These are phyloP conservation scores for Saitozyma sp. DNA, from an alignment of 768 basidiomycete genomes.

Conservation along the genomic window DNA sequence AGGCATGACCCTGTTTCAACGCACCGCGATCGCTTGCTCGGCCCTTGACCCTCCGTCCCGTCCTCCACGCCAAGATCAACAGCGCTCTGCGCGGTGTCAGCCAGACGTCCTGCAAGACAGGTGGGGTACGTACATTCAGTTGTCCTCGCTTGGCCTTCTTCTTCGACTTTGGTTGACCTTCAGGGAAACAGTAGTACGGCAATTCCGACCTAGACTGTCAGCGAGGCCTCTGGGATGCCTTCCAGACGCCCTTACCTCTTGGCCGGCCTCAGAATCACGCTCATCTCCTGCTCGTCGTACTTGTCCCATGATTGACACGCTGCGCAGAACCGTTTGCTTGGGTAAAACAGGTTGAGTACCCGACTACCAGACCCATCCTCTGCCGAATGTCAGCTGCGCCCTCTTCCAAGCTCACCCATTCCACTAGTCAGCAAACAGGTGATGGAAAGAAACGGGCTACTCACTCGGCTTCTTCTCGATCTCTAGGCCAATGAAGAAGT, in stretches of 20 bases:
- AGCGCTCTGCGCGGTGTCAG: slow-evolving; percentile 14
- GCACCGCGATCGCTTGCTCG: slow-evolving; percentile 43
- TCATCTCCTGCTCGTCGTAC: slow-evolving; percentile 88
- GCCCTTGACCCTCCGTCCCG: slow-evolving; percentile 32
- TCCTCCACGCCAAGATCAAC: slow-evolving; percentile 29
- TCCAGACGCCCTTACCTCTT: slow-evolving; percentile 65
- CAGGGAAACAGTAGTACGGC: slow-evolving; percentile 45
- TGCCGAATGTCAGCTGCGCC: slow-evolving; percentile 50
- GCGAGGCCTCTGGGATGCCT: background rate
- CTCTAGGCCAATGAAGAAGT: slow-evolving; percentile 91
- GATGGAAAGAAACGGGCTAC: background rate
- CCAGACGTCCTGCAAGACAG: background rate
- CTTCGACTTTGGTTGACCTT: slow-evolving; percentile 45
- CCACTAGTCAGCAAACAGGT: background rate
- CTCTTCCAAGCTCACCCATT: background rate
- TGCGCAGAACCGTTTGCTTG: slow-evolving; percentile 91
- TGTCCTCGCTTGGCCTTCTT: slow-evolving; percentile 44
- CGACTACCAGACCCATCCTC: slow-evolving; percentile 75
- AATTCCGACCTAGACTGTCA: slow-evolving; percentile 31
- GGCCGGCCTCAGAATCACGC: slow-evolving; percentile 88
- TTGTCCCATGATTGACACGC: slow-evolving; percentile 94
- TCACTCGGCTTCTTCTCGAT: slow-evolving; percentile 82
- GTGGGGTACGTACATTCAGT: slow-evolving; percentile 20
- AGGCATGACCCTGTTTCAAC: background rate
- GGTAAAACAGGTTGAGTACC: slow-evolving; percentile 92